Percentiles rank a stretch among this genome's conserved stretches.
Evolutionary conservation across 1,284 basidiomycete genomes (phyloP).

Genomic region (Moniliophthora roreri): DNA sequence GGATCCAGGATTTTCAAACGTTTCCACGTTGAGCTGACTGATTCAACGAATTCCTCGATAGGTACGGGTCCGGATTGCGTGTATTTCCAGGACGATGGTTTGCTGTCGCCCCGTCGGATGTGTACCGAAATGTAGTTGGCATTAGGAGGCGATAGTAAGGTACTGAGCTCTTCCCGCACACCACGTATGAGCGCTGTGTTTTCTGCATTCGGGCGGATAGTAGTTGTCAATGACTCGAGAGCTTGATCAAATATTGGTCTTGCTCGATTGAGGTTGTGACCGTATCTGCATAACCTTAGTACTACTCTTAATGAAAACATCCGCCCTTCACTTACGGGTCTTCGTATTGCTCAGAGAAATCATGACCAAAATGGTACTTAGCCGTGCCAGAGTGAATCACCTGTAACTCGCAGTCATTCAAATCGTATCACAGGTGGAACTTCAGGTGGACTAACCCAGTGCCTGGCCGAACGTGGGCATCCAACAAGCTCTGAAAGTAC

Average conservation of each 20-base stretch:
- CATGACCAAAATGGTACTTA: conserved; percentile 59
- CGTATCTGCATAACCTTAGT: conserved; percentile 41
- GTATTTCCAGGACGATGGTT: conserved; percentile 44
- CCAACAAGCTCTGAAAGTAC: conserved; percentile 60
- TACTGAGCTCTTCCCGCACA: conserved; percentile 47
- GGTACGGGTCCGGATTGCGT: conserved; percentile 45
- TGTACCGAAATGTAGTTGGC: conserved; percentile 52
- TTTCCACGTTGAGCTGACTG: conserved; percentile 40
- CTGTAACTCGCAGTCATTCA: conserved; percentile 31
- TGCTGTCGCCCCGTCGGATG: conserved; percentile 59
- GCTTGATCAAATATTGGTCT: conserved; percentile 54
- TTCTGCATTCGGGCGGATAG: conserved; percentile 52
- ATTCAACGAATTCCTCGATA: conserved; percentile 44
- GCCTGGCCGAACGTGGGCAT: conserved; percentile 64
- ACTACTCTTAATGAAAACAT: conserved; percentile 1
- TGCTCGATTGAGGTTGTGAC: conserved; percentile 49
- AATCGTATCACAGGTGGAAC: not conserved
- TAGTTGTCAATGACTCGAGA: conserved; percentile 43
- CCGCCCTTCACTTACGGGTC: conserved; percentile 46
- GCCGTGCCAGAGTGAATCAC: conserved; percentile 63
- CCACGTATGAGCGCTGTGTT: conserved; percentile 46
- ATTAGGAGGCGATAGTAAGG: conserved; percentile 21
- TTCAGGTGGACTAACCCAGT: conserved; percentile 49
- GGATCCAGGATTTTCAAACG: conserved; percentile 34
- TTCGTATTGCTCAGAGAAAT: conserved; percentile 56